Evolutionary conservation across 306 rosid species (phyloP), one percentile per base, ranked within the genome.

Genomic region (Benincasa hispida): DNA sequence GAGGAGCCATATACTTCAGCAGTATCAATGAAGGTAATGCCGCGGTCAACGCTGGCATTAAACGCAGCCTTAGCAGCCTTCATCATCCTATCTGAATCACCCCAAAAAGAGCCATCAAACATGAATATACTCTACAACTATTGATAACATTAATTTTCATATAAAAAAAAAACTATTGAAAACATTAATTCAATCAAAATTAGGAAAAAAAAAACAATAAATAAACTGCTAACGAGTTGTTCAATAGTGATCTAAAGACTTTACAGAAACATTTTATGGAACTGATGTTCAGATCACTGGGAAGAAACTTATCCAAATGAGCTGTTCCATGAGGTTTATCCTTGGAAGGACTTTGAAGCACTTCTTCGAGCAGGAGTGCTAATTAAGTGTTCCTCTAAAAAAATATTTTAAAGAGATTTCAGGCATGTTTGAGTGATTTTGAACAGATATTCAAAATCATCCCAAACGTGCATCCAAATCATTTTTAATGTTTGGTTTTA

Each of bases 1-100:
- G 73, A 72, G 62, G 99, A 90, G 67, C 96, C 98, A 21, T 92
- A 94, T 69, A 95, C 96, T 85, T 95, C 98, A 74, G 99, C 99
- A 77, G 99, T 95, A 63, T 92, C 99, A 63, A 95, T 75, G 84
- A 95, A 95, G 57, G 96, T 88, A 77, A 94, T 79, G 67, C 95
- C 98, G 21, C 82, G 78, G 75, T 92, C 93, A 77, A 90, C 42
- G 72, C 98, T 90, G 53, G 85, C 78, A 78, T 90, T 76, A 68
- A 95, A 95, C 51, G 99, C 98, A 72, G 81, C 79, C 86, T 77
- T 90, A 27, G 98, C 96, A 75, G 86, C 97, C 80, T 50, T 50
- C 10, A 18, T 6, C 55, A 14, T 50, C 55, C 8, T 18, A 50
- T 50, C 55, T 50, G 55, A 50, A 45, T 41, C 5, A 45, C 18